Evolutionary conservation across 352 stramenopile genomes (phyloP), one percentile per base, ranked within the genome.

Genomic region (Chrysophaeum taylorii): DNA sequence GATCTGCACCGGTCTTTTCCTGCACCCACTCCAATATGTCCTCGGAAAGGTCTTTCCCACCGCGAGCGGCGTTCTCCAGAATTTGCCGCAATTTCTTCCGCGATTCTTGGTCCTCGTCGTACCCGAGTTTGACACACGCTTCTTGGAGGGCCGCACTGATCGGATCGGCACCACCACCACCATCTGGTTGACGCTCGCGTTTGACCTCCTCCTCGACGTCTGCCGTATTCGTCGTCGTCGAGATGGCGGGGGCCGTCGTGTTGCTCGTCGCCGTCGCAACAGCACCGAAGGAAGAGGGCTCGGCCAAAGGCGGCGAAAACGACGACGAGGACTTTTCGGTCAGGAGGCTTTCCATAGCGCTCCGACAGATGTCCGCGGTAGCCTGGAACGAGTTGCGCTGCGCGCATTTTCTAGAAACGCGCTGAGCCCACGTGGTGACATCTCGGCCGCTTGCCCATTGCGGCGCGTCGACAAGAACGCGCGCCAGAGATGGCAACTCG

Each of bases 131-230:
- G 12, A 66, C 57, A 36, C 27, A 43, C 33, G 57, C 57, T 36
- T 66, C 57, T 36, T 66, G 12, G 57, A 66, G 57, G 33, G 52
- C 52, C n/a, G n/a, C n/a, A 21, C 12, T 21, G 39, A 45, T 45
- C n/a, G n/a, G n/a, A n/a, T n/a, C n/a, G n/a, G n/a, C n/a, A n/a
- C n/a, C n/a, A n/a, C n/a, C n/a, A n/a, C n/a, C n/a, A n/a, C n/a
- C n/a, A n/a, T n/a, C n/a, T n/a, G n/a, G n/a, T n/a, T n/a, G n/a
- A n/a, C n/a, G n/a, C n/a, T n/a, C n/a, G n/a, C n/a, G n/a, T n/a
- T n/a, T n/a, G n/a, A n/a, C n/a, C n/a, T n/a, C n/a, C n/a, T n/a
- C n/a, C 35, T 66, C 57, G 53, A 64, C 53, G 53, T 39, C 53
- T n/a, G n/a, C n/a, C n/a, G n/a, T n/a, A n/a, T n/a, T n/a, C 12